Evolutionary conservation across 805 yeast genomes (phyloP), one percentile per base, ranked within the genome.

Genomic region (Metschnikowia sp.): DNA sequence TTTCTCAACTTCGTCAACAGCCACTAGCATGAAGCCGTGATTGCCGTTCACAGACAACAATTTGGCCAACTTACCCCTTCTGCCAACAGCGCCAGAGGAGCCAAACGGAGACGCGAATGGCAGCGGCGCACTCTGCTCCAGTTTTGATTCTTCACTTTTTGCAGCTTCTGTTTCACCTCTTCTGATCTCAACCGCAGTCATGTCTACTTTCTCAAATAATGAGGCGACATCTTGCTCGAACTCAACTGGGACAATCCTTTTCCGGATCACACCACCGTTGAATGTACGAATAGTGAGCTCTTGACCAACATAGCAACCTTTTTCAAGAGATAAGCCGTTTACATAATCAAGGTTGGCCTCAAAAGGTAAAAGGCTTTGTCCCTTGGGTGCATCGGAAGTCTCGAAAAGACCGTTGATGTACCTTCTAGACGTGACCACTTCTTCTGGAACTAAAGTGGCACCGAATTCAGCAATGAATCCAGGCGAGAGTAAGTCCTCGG

Each of bases 271-370:
- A 3, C 97, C 96, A 31, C 85, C 82, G 50, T 87, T 88, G 59
- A 77, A 84, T 0, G 97, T 85, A 57, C 99, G 77, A 13, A 91
- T 89, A 0, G 97, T 91, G 43, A 94, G 72, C 63, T 94, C 99
- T 66, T 94, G 99, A 1, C 99, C 99, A 12, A 89, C 84, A 58
- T 94, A 94, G 63, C 99, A 94, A 2, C 99, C 99, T 64, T 94
- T 94, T 53, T 89, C 84, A 43, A 84, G 80, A 45, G 92, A 88
- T 11, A 94, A 75, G 0, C 92, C 96, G 54, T 87, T 84, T 68
- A 81, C 79, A 57, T 77, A 81, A 65, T 94, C 99, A 54, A 91
- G 69, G 62, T 88, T 88, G 49, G 80, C 74, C 56, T 94, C 98
- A 56, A 94, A 77, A 1, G 99, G 99, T 3, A 94, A 68, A 10